Evolutionary conservation across 257 asterid species (phyloP).

Genomic region (Prunella vulgaris): DNA sequence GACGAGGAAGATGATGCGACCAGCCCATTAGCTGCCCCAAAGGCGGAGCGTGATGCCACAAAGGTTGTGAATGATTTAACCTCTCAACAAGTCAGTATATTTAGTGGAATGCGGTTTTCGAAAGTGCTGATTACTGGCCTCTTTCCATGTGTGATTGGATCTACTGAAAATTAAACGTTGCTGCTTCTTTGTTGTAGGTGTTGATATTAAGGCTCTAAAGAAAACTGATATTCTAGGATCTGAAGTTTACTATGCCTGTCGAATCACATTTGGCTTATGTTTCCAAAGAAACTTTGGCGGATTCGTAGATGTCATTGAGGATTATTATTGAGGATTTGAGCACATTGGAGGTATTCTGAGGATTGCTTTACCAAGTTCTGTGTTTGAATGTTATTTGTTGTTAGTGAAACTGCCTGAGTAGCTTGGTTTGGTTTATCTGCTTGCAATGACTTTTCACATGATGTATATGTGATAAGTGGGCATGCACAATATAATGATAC

Average conservation of each 20-base stretch:
- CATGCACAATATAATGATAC: too few relatives aligned
- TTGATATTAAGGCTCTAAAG: background rate
- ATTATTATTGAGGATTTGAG: background rate
- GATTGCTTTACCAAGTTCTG: background rate
- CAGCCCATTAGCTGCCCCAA: too few relatives aligned
- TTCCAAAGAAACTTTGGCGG: background rate
- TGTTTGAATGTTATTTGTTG: background rate
- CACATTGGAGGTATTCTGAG: background rate
- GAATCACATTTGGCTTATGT: background rate
- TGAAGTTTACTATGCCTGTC: background rate
- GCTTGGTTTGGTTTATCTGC: background rate
- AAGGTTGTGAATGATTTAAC: too few relatives aligned
- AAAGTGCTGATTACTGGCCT: background rate
- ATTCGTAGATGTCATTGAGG: background rate
- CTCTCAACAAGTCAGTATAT: background rate
- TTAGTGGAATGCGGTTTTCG: slow-evolving; percentile 12
- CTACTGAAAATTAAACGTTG: background rate
- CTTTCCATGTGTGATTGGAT: slow-evolving; percentile 10
- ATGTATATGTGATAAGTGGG: too few relatives aligned
- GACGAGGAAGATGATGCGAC: too few relatives aligned
- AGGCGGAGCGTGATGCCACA: too few relatives aligned
- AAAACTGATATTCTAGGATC: background rate
- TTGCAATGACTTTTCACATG: background rate
- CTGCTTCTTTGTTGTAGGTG: background rate
- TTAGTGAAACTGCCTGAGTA: background rate